Percentiles rank a stretch among this genome's conserved stretches.
Evolutionary conservation across 805 yeast genomes (phyloP).

Genomic region (Blastobotrys muscicola): DNA sequence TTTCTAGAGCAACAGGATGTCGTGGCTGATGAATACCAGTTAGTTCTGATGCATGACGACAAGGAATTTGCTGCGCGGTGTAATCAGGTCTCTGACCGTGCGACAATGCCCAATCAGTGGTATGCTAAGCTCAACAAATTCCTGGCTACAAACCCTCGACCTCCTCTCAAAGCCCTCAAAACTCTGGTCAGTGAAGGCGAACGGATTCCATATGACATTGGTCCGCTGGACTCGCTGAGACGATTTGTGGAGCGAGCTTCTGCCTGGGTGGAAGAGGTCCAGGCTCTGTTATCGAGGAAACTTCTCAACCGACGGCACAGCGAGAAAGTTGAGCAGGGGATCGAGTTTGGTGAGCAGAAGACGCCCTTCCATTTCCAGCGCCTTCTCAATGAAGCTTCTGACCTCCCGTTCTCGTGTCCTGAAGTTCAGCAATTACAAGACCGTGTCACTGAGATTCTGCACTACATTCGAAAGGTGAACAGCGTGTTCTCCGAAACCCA

Average conservation of each 20-base stretch:
- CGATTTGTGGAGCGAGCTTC: constrained; percentile 37
- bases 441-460: constrained; percentile 41
- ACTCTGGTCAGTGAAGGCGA: constrained; percentile 47
- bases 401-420: constrained; percentile 41
- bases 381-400: constrained; percentile 40
- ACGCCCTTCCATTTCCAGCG: constrained; percentile 28
- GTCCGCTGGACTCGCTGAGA: constrained; percentile 32
- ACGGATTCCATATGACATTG: constrained; percentile 34
- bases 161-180: constrained; percentile 39
- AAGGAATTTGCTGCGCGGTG: constrained; percentile 37
- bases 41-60: constrained; percentile 34
- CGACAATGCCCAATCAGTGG: constrained; percentile 47
- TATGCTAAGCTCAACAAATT: constrained; percentile 33
- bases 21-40: constrained; percentile 1
- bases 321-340: constrained; percentile 16
- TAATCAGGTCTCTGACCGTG: constrained; percentile 32
- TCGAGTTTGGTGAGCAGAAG: neutral
- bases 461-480: constrained; percentile 41
- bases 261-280: constrained; percentile 45
- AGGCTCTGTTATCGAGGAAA: too few relatives aligned
- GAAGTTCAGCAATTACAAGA: constrained; percentile 54
- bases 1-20: constrained; percentile 6
- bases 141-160: constrained; percentile 34
- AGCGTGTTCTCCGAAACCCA: constrained; percentile 28
- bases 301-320: constrained; percentile 32